Conservation (phyloP, 768 basidiomycete genomes). For the Rhodosporidiobolus odoratus region DNA sequence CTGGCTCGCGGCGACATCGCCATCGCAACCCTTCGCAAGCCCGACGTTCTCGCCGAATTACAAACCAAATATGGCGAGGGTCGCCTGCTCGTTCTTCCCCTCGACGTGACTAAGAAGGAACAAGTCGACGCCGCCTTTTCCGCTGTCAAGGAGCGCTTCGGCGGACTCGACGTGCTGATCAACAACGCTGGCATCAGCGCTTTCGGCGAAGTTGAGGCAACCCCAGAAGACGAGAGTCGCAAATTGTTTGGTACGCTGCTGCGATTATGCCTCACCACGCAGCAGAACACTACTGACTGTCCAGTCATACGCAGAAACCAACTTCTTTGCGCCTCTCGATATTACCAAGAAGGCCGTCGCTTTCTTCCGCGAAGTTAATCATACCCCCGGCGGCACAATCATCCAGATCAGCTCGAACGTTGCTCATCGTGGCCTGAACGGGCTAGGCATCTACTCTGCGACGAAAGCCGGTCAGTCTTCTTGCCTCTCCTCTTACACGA, state of each 20-base stretch:
- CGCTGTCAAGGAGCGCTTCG: neutral
- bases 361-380: neutral
- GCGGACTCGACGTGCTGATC: neutral
- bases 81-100: slow-evolving; percentile 48
- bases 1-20: slow-evolving; percentile 50
- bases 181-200: neutral
- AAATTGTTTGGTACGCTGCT: neutral
- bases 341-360: neutral
- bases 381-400: neutral
- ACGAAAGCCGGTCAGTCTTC: neutral
- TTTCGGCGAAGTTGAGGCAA: neutral
- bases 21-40: slow-evolving; percentile 51
- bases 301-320: neutral
- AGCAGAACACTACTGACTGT: neutral
- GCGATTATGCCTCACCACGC: neutral
- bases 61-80: slow-evolving; percentile 43
- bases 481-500: neutral
- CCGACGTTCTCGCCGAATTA: slow-evolving; percentile 46
- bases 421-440: neutral
- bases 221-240: neutral
- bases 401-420: neutral
- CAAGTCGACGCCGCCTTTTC: neutral
- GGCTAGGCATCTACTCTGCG: neutral
- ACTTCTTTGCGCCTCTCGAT: neutral
- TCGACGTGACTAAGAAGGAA: slow-evolving; percentile 48